phyloP scores from a whole-genome alignment of 2,329 filamentous ascomycete species.

The Madurella mycetomatis region DNA sequence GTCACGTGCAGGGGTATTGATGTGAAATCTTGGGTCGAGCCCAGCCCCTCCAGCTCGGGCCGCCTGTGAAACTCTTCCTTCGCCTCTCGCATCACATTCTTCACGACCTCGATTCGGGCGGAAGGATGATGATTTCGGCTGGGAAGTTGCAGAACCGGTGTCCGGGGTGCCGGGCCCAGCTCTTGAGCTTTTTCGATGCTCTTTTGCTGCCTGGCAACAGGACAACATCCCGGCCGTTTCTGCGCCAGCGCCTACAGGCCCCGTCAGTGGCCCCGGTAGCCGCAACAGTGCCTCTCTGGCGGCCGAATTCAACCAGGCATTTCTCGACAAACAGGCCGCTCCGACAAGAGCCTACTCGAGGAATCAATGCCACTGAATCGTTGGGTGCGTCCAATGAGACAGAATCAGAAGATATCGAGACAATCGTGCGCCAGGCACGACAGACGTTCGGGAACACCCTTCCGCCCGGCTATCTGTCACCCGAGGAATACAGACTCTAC shows the following conservation, averaged over 20 bases:
- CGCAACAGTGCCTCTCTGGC: conserved; percentile 10
- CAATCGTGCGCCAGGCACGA: conserved; percentile 64
- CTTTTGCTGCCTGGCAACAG: conserved; percentile 28
- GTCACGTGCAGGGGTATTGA: conserved; percentile 13
- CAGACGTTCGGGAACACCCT: conserved; percentile 73
- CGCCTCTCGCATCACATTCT: neutral
- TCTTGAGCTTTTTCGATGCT: conserved; percentile 36
- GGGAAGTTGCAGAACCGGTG: conserved; percentile 35
- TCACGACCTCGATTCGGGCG: conserved; percentile 4
- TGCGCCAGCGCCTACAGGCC: conserved; percentile 6
- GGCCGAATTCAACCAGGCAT: conserved; percentile 14
- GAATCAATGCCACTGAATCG: neutral
- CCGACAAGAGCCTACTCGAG: conserved; percentile 14
- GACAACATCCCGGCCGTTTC: conserved; percentile 15
- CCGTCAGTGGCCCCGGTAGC: conserved; percentile 1
- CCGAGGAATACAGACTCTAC: conserved; percentile 70
- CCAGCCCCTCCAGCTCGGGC: conserved; percentile 12
- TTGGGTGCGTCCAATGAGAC: neutral
- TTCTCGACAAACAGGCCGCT: conserved; percentile 21
- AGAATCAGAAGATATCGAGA: conserved; percentile 46
- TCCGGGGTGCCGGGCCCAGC: conserved; percentile 36
- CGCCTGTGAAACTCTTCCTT: conserved; percentile 12
- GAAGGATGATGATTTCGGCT: conserved; percentile 36
- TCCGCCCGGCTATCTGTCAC: conserved; percentile 64
- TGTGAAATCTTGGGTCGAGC: neutral